A percentile compares a stretch with the other conserved stretches of the same genome.
phyloP scores from a whole-genome alignment of 805 yeast species.

The Priceomyces castillae region DNA sequence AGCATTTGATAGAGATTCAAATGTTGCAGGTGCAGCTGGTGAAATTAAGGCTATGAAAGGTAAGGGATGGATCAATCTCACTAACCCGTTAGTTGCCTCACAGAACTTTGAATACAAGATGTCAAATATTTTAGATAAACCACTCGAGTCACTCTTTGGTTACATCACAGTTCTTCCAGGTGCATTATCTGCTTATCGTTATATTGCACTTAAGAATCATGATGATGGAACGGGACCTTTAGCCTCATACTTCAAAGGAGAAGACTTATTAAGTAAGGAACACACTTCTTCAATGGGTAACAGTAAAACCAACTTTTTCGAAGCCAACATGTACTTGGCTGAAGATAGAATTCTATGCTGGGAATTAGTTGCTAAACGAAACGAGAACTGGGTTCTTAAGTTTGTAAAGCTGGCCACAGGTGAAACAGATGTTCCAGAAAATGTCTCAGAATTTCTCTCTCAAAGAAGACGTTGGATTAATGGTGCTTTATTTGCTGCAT shows the following conservation, averaged over 20 bases:
- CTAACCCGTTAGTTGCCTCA: conserved; percentile 92
- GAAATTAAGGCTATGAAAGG: conserved; percentile 96
- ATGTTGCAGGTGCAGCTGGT: conserved; percentile 99
- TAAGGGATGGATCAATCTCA: conserved; percentile 71
- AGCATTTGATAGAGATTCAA: conserved; percentile 92
- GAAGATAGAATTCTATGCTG: conserved; percentile 96
- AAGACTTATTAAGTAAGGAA: conserved; percentile 41
- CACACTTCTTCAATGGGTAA: conserved; percentile 19
- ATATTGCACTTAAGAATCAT: conserved; percentile 78
- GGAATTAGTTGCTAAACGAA: conserved; percentile 86
- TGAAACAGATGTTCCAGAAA: conserved; percentile 94
- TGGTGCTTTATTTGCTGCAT: conserved; percentile 93
- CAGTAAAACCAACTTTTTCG: conserved; percentile 72
- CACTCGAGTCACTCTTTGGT: conserved; percentile 88
- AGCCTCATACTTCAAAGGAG: conserved; percentile 87
- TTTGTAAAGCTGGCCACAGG: conserved; percentile 92
- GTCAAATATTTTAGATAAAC: conserved; percentile 95
- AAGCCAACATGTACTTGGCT: conserved; percentile 95
- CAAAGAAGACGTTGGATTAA: conserved; percentile 97
- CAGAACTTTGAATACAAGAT: conserved; percentile 96
- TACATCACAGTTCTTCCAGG: conserved; percentile 94
- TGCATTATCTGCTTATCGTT: conserved; percentile 92
- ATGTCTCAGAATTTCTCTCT: conserved; percentile 78
- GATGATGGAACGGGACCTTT: conserved; percentile 93
- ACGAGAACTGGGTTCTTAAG: conserved; percentile 83